phyloP scores from a whole-genome alignment of 1,284 basidiomycete genomes.

The Uromyces viciae-fabae region DNA sequence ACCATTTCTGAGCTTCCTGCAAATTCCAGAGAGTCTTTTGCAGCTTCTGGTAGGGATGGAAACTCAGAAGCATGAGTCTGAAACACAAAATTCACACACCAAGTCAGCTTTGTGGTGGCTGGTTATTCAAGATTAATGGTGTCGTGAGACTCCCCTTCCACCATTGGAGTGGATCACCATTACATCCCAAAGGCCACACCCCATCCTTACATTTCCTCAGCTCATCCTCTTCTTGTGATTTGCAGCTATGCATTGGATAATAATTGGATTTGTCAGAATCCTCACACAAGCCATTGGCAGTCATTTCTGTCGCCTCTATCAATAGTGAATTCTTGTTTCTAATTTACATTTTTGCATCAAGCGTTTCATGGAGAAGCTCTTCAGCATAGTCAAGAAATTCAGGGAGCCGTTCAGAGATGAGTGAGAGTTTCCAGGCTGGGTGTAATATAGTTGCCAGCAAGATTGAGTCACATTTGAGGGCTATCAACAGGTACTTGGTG shows the following conservation, averaged over 20 bases:
- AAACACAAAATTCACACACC: no score
- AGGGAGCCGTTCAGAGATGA: neutral
- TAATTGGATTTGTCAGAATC: neutral
- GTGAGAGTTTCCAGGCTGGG: neutral
- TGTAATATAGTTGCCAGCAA: neutral
- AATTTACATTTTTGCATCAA: no score
- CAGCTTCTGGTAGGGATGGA: neutral
- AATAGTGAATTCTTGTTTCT: neutral
- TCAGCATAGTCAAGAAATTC: neutral
- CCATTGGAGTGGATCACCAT: neutral
- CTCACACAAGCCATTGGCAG: no score
- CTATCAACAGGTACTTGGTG: neutral
- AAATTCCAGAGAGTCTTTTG: neutral
- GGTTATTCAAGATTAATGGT: no score
- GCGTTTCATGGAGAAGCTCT: neutral
- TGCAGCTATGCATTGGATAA: neutral
- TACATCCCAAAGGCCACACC: no score
- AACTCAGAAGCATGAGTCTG: neutral
- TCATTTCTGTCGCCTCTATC: no score
- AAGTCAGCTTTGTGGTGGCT: no score
- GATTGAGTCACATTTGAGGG: neutral
- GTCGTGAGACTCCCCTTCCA: neutral
- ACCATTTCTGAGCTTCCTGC: neutral
- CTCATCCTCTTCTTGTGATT: no score
- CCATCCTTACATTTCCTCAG: no score